Conservation (phyloP, 2,329 filamentous ascomycete species). For the Ascocoryne sarcoides region DNA sequence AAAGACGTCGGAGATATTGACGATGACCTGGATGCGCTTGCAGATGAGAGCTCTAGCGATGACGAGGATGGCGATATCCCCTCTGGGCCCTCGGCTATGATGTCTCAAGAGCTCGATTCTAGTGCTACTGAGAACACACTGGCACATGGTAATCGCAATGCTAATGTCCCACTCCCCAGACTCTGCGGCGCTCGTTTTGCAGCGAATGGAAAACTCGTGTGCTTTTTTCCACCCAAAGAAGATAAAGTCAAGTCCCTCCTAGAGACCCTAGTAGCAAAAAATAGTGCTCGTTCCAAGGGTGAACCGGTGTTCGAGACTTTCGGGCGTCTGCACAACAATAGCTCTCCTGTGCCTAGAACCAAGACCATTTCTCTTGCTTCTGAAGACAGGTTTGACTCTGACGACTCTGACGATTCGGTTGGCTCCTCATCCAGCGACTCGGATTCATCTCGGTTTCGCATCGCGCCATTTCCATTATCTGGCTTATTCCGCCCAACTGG, state of each 20-base stretch:
- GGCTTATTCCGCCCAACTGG: conserved; percentile 18
- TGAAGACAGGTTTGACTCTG: conserved; percentile 32
- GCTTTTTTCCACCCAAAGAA: conserved; percentile 62
- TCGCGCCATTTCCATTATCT: conserved; percentile 22
- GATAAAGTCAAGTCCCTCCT: conserved; percentile 41
- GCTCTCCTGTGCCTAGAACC: conserved; percentile 37
- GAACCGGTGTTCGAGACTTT: conserved; percentile 55
- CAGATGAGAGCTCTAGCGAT: conserved; percentile 76
- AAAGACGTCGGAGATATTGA: conserved; percentile 50
- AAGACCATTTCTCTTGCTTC: conserved; percentile 27
- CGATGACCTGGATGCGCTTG: conserved; percentile 44
- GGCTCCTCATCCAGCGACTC: conserved; percentile 27
- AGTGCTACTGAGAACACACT: conserved; percentile 45
- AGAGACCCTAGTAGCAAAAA: conserved; percentile 38
- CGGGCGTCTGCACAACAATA: conserved; percentile 43
- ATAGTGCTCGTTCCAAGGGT: conserved; percentile 37
- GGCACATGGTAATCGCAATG: conserved; percentile 40
- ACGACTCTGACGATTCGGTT: conserved; percentile 27
- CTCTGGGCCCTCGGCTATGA: conserved; percentile 36
- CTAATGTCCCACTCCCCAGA: conserved; percentile 46
- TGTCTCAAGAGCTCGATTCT: conserved; percentile 53
- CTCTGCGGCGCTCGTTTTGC: conserved; percentile 54
- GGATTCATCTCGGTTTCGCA: conserved; percentile 26
- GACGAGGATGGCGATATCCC: conserved; percentile 53
- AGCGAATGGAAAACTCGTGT: conserved; percentile 52